Evolutionary conservation across 495 filamentous ascomycete species (phyloP).

Genomic region (Xylaria bambusicola): DNA sequence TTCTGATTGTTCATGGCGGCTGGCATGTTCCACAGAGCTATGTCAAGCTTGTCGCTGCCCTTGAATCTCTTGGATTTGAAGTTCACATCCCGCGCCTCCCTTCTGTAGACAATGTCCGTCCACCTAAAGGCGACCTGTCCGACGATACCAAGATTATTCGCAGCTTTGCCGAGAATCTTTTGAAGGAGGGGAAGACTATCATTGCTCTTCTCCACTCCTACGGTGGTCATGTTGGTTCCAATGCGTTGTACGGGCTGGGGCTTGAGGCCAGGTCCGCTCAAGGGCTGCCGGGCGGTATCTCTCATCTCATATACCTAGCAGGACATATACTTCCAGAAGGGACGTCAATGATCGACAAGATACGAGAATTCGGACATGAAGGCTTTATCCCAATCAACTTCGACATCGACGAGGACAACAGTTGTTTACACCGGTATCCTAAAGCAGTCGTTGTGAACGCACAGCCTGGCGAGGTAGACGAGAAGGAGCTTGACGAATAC

Average conservation of each 20-base stretch:
- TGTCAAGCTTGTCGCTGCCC: conserved; percentile 29
- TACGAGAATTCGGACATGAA: conserved; percentile 31
- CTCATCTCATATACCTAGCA: conserved; percentile 32
- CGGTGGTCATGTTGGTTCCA: conserved; percentile 35
- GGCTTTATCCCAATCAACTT: conserved; percentile 33
- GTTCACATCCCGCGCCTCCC: conserved; percentile 36
- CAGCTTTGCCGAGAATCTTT: conserved; percentile 28
- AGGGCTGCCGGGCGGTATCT: conserved; percentile 25
- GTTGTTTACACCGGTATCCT: conserved; percentile 24
- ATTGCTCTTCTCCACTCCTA: conserved; percentile 39
- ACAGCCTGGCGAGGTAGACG: conserved; percentile 3
- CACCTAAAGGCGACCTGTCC: conserved; percentile 24
- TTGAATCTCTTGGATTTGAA: conserved; percentile 30
- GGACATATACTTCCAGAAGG: conserved; percentile 28
- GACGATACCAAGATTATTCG: conserved; percentile 35
- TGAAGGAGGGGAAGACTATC: conserved; percentile 26
- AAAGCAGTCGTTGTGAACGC: neutral
- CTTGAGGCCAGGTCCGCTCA: conserved; percentile 9
- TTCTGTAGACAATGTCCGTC: conserved; percentile 26
- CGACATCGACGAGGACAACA: conserved; percentile 34
- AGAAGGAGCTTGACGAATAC: conserved; percentile 14
- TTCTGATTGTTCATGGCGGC: conserved; percentile 30
- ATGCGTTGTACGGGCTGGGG: conserved; percentile 30
- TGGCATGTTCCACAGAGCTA: conserved; percentile 36
- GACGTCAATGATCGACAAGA: conserved; percentile 26